phyloP scores from a whole-genome alignment of 495 filamentous ascomycete species.

The Lindgomyces ingoldianus region DNA sequence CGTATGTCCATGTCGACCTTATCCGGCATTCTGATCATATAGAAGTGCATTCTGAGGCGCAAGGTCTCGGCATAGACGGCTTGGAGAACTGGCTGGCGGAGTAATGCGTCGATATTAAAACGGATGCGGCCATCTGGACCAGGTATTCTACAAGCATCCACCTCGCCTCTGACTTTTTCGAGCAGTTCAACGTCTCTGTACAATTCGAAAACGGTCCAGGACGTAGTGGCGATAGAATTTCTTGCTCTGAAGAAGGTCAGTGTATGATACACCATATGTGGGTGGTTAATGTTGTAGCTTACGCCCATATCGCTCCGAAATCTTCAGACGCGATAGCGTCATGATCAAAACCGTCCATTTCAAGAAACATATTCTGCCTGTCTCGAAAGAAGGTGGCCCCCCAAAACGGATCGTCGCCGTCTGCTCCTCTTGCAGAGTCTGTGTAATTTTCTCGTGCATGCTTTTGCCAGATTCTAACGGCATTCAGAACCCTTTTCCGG shows the following conservation, averaged over 20 bases:
- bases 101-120: conserved; percentile 35
- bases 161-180: neutral
- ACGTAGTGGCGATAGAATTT: neutral
- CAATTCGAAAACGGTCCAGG: conserved; percentile 3
- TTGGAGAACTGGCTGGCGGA: conserved; percentile 40
- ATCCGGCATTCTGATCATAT: conserved; percentile 35
- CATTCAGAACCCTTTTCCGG: conserved; percentile 34
- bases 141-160: neutral
- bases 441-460: conserved; percentile 37
- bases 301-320: conserved; percentile 41
- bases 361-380: conserved; percentile 40
- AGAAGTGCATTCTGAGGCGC: conserved; percentile 41
- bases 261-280: neutral
- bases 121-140: neutral
- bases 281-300: conserved; percentile 10
- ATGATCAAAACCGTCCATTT: conserved; percentile 40
- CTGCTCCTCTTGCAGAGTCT: conserved; percentile 9
- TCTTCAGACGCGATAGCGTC: conserved; percentile 41
- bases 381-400: conserved; percentile 42
- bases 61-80: conserved; percentile 44
- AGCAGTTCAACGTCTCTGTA: neutral
- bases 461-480: conserved; percentile 40
- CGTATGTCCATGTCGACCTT: conserved; percentile 37
- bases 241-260: neutral
- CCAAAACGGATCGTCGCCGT: conserved; percentile 44